A percentile compares a stretch with the other conserved stretches of the same genome.
These are phyloP conservation scores for Phaeosphaeriaceae sp. DNA, from an alignment of 2,329 filamentous ascomycete genomes.

Conservation along the genomic window DNA sequence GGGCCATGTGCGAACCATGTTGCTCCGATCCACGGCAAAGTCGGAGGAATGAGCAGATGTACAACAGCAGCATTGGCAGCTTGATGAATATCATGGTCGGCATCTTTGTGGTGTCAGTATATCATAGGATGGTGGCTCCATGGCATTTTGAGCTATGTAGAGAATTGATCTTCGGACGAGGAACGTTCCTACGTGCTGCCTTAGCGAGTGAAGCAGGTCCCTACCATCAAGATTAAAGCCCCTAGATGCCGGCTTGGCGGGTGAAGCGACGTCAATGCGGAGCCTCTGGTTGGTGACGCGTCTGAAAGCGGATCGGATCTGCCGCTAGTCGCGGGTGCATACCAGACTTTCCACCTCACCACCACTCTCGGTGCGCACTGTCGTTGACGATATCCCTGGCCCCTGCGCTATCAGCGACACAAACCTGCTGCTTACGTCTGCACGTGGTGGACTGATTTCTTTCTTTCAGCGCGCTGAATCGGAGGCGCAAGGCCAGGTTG, in stretches of 20 bases:
- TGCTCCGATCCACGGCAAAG: conserved; percentile 21
- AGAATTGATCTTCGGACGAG: background rate
- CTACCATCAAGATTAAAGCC: conserved; percentile 1
- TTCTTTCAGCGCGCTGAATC: background rate
- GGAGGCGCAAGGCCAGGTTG: conserved; percentile 4
- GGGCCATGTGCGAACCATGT: conserved; percentile 25
- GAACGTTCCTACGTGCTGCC: background rate
- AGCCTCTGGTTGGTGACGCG: conserved; percentile 6
- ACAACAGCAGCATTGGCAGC: conserved; percentile 10
- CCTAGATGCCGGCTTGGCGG: conserved; percentile 6
- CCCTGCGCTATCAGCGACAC: background rate
- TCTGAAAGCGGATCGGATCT: conserved; percentile 16
- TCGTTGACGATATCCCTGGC: background rate
- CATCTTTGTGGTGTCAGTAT: background rate
- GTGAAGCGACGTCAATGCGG: conserved; percentile 8
- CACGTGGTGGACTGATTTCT: background rate
- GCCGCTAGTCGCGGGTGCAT: conserved; percentile 24
- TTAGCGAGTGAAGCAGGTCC: conserved; percentile 8
- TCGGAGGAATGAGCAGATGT: conserved; percentile 15
- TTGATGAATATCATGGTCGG: background rate
- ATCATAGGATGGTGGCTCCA: background rate
- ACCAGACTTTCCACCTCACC: conserved; percentile 17
- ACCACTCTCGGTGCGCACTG: background rate
- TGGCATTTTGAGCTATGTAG: background rate
- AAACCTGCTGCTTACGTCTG: background rate